Evolutionary conservation across 2,329 filamentous ascomycete species (phyloP).

Genomic region (Curvularia hawaiiensis): DNA sequence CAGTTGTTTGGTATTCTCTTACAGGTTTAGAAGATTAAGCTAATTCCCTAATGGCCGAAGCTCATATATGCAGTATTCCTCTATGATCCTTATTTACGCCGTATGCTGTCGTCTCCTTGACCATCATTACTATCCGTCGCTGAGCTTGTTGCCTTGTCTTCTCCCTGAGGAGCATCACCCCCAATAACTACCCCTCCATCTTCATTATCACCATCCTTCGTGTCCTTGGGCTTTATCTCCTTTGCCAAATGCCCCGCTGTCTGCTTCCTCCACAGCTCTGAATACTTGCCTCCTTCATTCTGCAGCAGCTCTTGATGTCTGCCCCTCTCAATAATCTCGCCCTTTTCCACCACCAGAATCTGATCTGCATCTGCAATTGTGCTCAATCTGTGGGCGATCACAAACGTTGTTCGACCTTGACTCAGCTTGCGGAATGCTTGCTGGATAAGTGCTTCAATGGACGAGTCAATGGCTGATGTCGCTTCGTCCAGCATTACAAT

Average conservation of each 20-base stretch:
- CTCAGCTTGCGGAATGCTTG: constrained; percentile 64
- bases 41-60: not conserved
- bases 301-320: constrained; percentile 78
- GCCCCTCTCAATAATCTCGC: constrained; percentile 77
- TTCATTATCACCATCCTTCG: constrained; percentile 19
- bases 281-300: constrained; percentile 70
- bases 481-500: constrained; percentile 87
- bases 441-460: constrained; percentile 70
- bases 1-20: not conserved
- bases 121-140: constrained; percentile 17
- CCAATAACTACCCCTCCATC: constrained; percentile 21
- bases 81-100: constrained; percentile 7
- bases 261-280: constrained; percentile 89
- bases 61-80: not conserved
- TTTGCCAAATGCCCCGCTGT: constrained; percentile 48
- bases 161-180: constrained; percentile 32
- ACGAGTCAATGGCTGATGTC: constrained; percentile 83
- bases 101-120: not conserved
- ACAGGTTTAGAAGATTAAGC: not conserved
- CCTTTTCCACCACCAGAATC: constrained; percentile 78
- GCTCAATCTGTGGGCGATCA: constrained; percentile 79
- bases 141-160: constrained; percentile 26
- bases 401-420: constrained; percentile 67
- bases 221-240: constrained; percentile 23
- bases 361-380: constrained; percentile 86